Conservation (phyloP, 345 rosid genomes). For the Diplotaxis tenuifolia region DNA sequence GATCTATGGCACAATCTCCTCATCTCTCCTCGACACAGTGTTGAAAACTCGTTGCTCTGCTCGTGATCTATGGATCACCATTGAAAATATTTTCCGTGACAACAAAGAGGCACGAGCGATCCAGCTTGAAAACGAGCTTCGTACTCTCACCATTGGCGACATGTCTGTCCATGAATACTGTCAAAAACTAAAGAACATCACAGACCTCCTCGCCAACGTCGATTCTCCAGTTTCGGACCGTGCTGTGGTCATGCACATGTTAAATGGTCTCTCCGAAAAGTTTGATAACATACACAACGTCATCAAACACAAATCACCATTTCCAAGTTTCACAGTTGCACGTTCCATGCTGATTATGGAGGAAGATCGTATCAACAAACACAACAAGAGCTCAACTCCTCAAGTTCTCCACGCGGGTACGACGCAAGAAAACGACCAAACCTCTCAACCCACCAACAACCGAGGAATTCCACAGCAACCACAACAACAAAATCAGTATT, state of each 20-base stretch:
- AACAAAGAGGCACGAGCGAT: neutral
- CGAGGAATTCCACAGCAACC: neutral
- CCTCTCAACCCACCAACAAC: neutral
- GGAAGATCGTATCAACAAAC: neutral
- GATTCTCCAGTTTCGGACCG: neutral
- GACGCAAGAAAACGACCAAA: neutral
- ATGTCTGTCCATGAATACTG: neutral
- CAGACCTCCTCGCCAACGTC: neutral
- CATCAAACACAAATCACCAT: neutral
- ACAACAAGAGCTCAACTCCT: neutral
- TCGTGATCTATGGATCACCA: neutral
- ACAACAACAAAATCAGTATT: too few species aligned
- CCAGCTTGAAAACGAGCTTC: neutral
- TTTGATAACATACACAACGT: neutral
- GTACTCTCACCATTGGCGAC: neutral
- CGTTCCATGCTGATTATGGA: neutral
- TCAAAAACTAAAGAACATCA: neutral
- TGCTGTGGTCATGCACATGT: neutral
- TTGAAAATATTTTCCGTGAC: neutral
- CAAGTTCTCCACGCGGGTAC: neutral
- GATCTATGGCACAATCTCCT: neutral
- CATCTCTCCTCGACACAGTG: neutral
- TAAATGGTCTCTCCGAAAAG: neutral
- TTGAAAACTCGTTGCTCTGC: neutral
- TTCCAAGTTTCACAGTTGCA: neutral